Conservation (phyloP, 805 yeast genomes). For the Wickerhamomyces subpelliculosus region DNA sequence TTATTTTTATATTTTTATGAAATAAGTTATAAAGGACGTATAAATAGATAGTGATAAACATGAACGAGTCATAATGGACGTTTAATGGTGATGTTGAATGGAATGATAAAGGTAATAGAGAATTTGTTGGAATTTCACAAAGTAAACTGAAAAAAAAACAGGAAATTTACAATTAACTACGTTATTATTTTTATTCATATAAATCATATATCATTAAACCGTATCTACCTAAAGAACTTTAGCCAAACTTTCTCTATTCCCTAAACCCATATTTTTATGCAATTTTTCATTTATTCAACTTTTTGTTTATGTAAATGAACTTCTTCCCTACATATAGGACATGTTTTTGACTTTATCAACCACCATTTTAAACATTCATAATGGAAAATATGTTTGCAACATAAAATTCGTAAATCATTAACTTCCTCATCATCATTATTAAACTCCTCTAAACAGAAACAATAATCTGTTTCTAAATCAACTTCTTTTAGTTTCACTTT, state of each 20-base stretch:
- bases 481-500: neutral
- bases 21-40: conserved; percentile 17
- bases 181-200: too few relatives aligned
- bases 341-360: conserved; percentile 15
- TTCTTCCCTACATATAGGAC: conserved; percentile 17
- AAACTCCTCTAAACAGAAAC: conserved; percentile 14
- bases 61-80: neutral
- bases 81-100: neutral
- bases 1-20: conserved; percentile 15
- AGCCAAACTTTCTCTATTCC: too few relatives aligned
- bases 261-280: too few relatives aligned
- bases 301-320: too few relatives aligned
- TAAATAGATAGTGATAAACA: conserved; percentile 1
- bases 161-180: too few relatives aligned
- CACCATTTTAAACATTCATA: conserved; percentile 18
- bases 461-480: conserved; percentile 4
- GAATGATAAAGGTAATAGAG: neutral
- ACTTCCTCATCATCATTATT: conserved; percentile 1
- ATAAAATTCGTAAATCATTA: conserved; percentile 6
- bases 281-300: too few relatives aligned
- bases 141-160: neutral
- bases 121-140: too few relatives aligned
- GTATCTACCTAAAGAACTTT: too few relatives aligned
- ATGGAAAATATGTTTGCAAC: conserved; percentile 17
- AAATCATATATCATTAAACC: too few relatives aligned